Conservation (phyloP, 345 rosid species). For the Brassica juncea region DNA sequence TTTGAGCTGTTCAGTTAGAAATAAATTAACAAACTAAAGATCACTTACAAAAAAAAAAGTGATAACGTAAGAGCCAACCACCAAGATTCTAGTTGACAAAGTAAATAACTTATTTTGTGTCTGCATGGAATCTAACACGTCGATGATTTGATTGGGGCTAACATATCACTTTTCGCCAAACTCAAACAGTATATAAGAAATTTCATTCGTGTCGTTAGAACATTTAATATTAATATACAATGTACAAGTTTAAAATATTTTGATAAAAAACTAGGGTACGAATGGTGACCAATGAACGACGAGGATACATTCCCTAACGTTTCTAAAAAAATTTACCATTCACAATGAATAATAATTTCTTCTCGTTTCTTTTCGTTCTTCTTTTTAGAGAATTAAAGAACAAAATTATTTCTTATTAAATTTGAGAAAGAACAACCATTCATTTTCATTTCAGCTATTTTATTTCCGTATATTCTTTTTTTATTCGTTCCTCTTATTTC, state of each 20-base stretch:
- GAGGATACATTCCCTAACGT: too few species aligned
- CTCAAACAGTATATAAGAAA: not conserved
- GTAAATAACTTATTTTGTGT: not conserved
- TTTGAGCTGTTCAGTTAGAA: not conserved
- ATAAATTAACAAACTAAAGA: not conserved
- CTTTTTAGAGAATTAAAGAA: too few species aligned
- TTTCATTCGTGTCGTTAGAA: not conserved
- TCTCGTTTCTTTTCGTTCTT: too few species aligned
- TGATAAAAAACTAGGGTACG: not conserved
- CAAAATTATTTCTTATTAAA: too few species aligned
- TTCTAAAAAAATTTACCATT: too few species aligned
- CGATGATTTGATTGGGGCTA: conserved; percentile 26
- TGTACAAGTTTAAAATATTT: not conserved
- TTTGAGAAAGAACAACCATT: too few species aligned
- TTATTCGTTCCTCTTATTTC: too few species aligned
- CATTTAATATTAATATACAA: not conserved
- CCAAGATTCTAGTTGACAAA: conserved; percentile 27
- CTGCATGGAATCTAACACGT: conserved; percentile 39
- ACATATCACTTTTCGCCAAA: conserved; percentile 28
- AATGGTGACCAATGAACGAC: too few species aligned
- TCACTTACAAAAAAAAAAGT: not conserved
- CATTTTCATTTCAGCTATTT: too few species aligned
- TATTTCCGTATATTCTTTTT: too few species aligned
- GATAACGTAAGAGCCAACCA: conserved; percentile 21
- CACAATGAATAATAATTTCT: too few species aligned